These are phyloP conservation scores for Vicia faba DNA, from an alignment of 306 rosid species.

Conservation along the genomic window DNA sequence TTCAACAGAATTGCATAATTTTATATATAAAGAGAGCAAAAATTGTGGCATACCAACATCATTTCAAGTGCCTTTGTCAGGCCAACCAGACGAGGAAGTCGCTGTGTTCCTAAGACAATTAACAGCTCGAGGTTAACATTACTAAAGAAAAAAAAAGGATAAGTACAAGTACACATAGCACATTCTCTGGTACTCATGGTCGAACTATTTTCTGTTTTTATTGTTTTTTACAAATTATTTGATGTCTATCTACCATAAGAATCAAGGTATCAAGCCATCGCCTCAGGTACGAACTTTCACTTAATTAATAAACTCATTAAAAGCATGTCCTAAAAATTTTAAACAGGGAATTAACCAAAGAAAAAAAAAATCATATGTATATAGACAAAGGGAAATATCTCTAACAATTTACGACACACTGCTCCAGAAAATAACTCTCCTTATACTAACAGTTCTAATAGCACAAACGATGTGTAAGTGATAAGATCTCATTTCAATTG, in stretches of 20 bases:
- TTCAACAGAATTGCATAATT: conserved; percentile 24
- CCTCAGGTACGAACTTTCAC: not conserved
- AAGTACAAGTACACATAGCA: conserved; percentile 5
- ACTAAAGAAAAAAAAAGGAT: conserved; percentile 12
- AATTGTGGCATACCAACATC: conserved; percentile 70
- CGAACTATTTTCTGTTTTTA: conserved; percentile 3
- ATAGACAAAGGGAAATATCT: too few relatives aligned
- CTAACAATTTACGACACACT: too few relatives aligned
- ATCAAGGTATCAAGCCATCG: conserved; percentile 8
- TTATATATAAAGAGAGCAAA: not conserved
- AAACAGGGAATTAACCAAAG: too few relatives aligned
- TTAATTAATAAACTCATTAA: not conserved
- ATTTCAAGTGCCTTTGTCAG: conserved; percentile 88
- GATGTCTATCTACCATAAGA: conserved; percentile 5
- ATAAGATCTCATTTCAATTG: not conserved
- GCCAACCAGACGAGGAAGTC: conserved; percentile 99
- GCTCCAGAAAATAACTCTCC: too few relatives aligned
- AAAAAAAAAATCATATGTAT: too few relatives aligned
- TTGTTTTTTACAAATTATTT: conserved; percentile 13
- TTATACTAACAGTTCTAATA: not conserved
- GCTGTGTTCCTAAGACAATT: conserved; percentile 81
- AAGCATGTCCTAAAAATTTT: conserved; percentile 21
- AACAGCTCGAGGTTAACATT: conserved; percentile 37
- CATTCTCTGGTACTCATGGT: not conserved
- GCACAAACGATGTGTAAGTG: conserved; percentile 1